A percentile compares a stretch with the other conserved stretches of the same genome.
These are phyloP conservation scores for Penicillium sp. DNA, from an alignment of 2,329 filamentous ascomycete species.

Conservation along the genomic window DNA sequence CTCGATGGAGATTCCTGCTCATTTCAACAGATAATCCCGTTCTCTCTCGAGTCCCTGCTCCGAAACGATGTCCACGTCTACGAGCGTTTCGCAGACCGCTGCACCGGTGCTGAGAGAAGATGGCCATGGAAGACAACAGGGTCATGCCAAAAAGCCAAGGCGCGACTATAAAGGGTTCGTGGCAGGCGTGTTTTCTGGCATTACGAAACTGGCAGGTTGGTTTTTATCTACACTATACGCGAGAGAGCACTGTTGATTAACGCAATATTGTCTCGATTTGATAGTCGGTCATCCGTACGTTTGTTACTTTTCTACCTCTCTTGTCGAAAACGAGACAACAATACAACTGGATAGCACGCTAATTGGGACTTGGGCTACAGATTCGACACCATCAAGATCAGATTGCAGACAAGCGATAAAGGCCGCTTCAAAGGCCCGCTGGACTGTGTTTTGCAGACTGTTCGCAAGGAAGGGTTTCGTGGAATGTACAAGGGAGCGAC, in stretches of 20 bases:
- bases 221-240: conserved; percentile 13
- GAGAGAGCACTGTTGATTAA: not conserved
- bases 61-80: conserved; percentile 6
- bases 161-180: conserved; percentile 91
- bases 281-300: conserved; percentile 59
- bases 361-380: conserved; percentile 36
- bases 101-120: conserved; percentile 5
- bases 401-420: conserved; percentile 77
- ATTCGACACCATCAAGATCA: conserved; percentile 96
- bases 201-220: conserved; percentile 81
- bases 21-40: not conserved
- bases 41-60: not conserved
- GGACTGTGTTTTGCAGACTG: conserved; percentile 77
- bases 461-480: conserved; percentile 76
- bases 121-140: not conserved
- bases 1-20: not conserved
- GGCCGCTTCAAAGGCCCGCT: conserved; percentile 79
- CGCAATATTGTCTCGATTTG: not conserved
- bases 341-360: not conserved
- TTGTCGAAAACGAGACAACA: not conserved
- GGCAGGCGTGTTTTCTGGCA: conserved; percentile 90
- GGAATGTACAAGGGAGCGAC: conserved; percentile 94
- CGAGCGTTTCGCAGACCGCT: conserved; percentile 6
- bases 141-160: conserved; percentile 17
- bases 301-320: not conserved